Percentiles rank a stretch among this genome's conserved stretches.
Evolutionary conservation across 2,329 filamentous ascomycete genomes (phyloP).

Genomic region (Arthrocladium fulminans): DNA sequence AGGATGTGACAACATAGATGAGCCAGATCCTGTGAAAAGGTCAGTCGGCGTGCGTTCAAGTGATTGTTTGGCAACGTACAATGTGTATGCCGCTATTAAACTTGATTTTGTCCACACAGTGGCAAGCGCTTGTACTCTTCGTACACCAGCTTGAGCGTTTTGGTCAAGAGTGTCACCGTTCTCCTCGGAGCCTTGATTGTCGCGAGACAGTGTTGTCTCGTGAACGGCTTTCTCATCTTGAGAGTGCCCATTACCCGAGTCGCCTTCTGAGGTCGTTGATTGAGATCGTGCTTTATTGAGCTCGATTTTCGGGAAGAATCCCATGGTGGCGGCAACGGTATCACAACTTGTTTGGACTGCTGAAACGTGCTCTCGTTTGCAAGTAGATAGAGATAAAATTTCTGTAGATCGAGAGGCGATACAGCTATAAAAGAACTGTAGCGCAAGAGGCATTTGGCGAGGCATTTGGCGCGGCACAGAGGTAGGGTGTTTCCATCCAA

Average conservation of each 20-base stretch:
- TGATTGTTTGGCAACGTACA: not conserved
- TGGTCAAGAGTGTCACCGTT: not conserved
- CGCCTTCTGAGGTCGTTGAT: not conserved
- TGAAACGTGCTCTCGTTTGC: not conserved
- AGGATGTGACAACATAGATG: slow-evolving; percentile 30
- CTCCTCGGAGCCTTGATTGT: not conserved
- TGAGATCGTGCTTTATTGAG: not conserved
- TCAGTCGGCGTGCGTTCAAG: not conserved
- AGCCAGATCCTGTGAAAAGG: slow-evolving; percentile 28
- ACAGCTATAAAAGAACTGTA: no score
- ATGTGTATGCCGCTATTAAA: slow-evolving; percentile 21
- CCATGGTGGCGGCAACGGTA: not conserved
- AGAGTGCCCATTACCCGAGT: not conserved
- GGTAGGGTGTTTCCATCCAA: no score
- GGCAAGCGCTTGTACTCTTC: slow-evolving; percentile 34
- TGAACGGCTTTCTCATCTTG: not conserved
- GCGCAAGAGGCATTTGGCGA: no score
- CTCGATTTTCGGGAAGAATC: not conserved
- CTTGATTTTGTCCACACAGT: slow-evolving; percentile 31
- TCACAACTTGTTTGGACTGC: not conserved
- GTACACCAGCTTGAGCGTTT: slow-evolving; percentile 27
- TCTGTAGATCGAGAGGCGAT: no score
- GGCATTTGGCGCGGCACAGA: no score
- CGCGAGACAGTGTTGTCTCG: not conserved
- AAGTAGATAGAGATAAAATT: not conserved